Conservation (phyloP, 2,329 filamentous ascomycete genomes). For the Alternaria sp. region DNA sequence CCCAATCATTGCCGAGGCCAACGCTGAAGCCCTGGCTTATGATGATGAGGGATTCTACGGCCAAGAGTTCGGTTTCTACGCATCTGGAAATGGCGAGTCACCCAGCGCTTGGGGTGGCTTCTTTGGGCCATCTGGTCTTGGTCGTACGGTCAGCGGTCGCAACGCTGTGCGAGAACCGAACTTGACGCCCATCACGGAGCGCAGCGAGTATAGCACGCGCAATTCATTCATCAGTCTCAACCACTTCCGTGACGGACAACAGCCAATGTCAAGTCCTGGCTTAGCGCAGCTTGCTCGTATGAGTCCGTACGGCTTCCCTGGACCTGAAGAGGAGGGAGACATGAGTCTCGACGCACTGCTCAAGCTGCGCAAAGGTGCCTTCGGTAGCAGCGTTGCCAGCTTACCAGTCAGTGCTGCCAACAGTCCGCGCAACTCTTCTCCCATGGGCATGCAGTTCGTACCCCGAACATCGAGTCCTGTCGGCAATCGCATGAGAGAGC, state of each 20-base stretch:
- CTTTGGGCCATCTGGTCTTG: constrained; percentile 77
- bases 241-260: constrained; percentile 57
- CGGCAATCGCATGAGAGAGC: constrained; percentile 40
- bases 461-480: constrained; percentile 40
- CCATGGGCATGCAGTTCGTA: constrained; percentile 49
- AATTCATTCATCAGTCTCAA: constrained; percentile 86
- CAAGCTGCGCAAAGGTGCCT: constrained; percentile 76
- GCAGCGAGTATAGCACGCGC: constrained; percentile 93
- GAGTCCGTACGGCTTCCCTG: constrained; percentile 63
- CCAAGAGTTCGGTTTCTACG: constrained; percentile 96
- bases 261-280: constrained; percentile 71
- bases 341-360: constrained; percentile 78
- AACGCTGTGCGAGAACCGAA: constrained; percentile 78
- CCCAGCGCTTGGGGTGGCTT: constrained; percentile 84
- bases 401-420: constrained; percentile 60
- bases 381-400: constrained; percentile 82
- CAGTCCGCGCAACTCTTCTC: constrained; percentile 49
- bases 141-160: constrained; percentile 74
- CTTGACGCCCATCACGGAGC: constrained; percentile 93
- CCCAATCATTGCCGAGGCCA: constrained; percentile 91
- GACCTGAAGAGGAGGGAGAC: constrained; percentile 66
- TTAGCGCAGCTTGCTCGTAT: constrained; percentile 75
- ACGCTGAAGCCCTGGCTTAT: constrained; percentile 89
- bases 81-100: constrained; percentile 61
- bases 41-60: constrained; percentile 96